phyloP scores from a whole-genome alignment of 495 filamentous ascomycete species.

The Achaetomiella virescens region DNA sequence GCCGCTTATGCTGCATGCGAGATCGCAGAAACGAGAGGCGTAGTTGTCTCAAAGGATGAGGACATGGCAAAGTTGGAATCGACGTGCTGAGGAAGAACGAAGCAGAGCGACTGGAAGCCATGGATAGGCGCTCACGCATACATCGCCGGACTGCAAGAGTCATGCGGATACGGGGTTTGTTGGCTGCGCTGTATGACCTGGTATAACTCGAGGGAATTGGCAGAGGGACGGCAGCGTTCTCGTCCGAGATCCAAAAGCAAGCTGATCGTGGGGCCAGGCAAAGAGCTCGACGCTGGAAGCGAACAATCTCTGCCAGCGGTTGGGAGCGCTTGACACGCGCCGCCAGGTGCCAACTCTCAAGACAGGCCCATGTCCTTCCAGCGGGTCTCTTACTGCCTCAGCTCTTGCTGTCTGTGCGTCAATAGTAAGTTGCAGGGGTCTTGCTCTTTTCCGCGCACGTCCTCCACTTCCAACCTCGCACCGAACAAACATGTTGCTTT shows the following conservation, averaged over 20 bases:
- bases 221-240: background rate
- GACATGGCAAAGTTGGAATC: too few species aligned
- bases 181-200: background rate
- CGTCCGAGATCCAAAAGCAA: too few species aligned
- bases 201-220: background rate
- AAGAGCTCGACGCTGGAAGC: too few species aligned
- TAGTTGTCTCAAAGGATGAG: background rate
- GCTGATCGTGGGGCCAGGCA: too few species aligned
- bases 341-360: too few species aligned
- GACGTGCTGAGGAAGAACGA: background rate
- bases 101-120: background rate
- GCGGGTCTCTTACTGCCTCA: too few species aligned
- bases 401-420: too few species aligned
- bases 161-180: background rate
- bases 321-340: too few species aligned
- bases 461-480: background rate
- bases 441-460: background rate
- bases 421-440: background rate
- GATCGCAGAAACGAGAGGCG: background rate
- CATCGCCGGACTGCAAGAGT: background rate
- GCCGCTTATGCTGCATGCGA: background rate
- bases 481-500: slow-evolving; percentile 4
- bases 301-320: too few species aligned
- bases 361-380: too few species aligned
- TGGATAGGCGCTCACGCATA: background rate